phyloP scores from a whole-genome alignment of 495 filamentous ascomycete species.

The Parmelia sp. region DNA sequence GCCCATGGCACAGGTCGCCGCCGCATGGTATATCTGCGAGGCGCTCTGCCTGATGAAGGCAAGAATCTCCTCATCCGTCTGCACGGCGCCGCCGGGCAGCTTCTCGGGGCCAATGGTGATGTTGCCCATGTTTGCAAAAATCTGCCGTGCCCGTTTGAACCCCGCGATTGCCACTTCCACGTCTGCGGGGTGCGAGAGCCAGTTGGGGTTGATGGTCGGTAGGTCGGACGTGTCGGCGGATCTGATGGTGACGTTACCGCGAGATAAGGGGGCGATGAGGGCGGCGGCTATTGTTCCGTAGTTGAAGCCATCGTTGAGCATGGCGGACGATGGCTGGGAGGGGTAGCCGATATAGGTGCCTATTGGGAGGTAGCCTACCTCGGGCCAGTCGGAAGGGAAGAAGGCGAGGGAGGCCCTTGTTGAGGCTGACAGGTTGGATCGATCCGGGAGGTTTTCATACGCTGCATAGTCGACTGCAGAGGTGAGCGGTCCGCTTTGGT shows the following conservation, averaged over 20 bases:
- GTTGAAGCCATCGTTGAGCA: slow-evolving; percentile 38
- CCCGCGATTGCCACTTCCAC: slow-evolving; percentile 46
- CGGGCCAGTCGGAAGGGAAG: slow-evolving; percentile 53
- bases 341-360: slow-evolving; percentile 26
- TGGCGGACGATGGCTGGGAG: slow-evolving; percentile 26
- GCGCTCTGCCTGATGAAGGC: slow-evolving; percentile 36
- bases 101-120: slow-evolving; percentile 43
- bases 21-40: slow-evolving; percentile 49
- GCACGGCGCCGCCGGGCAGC: slow-evolving; percentile 43
- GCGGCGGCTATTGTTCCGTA: slow-evolving; percentile 38
- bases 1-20: slow-evolving; percentile 42
- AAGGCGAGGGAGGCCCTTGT: slow-evolving; percentile 24
- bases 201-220: slow-evolving; percentile 53
- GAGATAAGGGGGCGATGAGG: slow-evolving; percentile 42
- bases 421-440: slow-evolving; percentile 12
- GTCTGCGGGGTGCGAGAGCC: slow-evolving; percentile 48
- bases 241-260: slow-evolving; percentile 49
- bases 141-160: slow-evolving; percentile 44
- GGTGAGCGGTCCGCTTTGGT: slow-evolving; percentile 14
- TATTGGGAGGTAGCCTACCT: slow-evolving; percentile 40
- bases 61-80: slow-evolving; percentile 49
- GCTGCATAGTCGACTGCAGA: slow-evolving; percentile 19
- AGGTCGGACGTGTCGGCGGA: slow-evolving; percentile 36
- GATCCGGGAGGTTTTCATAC: slow-evolving; percentile 22
- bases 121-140: slow-evolving; percentile 35